Evolutionary conservation across 192 early-diverging fungal genomes (phyloP).

Genomic region (Kickxella alabastrina): DNA sequence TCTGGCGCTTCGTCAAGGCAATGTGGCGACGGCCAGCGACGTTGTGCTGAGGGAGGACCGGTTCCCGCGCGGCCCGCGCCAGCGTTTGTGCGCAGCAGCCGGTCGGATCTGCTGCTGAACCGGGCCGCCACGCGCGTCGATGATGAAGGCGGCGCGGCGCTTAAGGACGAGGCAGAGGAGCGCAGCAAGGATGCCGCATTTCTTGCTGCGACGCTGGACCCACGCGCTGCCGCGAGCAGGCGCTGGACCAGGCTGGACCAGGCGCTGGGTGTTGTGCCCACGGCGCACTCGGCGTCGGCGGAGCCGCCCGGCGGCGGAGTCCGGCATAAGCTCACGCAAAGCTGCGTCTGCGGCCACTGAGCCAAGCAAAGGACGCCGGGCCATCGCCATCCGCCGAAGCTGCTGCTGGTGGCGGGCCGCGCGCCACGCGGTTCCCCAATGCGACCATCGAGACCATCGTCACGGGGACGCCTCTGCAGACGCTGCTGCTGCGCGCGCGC

Average conservation of each 20-base stretch:
- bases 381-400: background rate
- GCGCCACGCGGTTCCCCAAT: slow-evolving; percentile 33
- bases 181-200: slow-evolving; percentile 24
- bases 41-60: slow-evolving; percentile 20
- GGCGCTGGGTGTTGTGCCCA: background rate
- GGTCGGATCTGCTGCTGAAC: background rate
- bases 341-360: slow-evolving; percentile 25
- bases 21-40: slow-evolving; percentile 2
- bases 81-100: background rate
- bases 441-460: slow-evolving; percentile 30
- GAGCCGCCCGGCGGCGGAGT: slow-evolving; percentile 15
- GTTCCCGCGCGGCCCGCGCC: slow-evolving; percentile 25
- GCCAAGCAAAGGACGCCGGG: background rate
- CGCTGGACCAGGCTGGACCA: background rate
- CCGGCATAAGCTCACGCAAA: slow-evolving; percentile 26
- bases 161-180: slow-evolving; percentile 22
- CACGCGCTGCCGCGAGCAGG: no score
- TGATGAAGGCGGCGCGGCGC: background rate
- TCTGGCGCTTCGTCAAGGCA: slow-evolving; percentile 49
- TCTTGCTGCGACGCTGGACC: slow-evolving; percentile 13
- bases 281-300: background rate
- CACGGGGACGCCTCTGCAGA: slow-evolving; percentile 41
- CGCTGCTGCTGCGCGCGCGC: slow-evolving; percentile 30
- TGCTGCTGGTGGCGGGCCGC: slow-evolving; percentile 9
- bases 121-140: slow-evolving; percentile 12